Evolutionary conservation across 129 eudicot genomes (phyloP), one percentile per base, ranked within the genome.

Genomic region (Sambucus nigra): DNA sequence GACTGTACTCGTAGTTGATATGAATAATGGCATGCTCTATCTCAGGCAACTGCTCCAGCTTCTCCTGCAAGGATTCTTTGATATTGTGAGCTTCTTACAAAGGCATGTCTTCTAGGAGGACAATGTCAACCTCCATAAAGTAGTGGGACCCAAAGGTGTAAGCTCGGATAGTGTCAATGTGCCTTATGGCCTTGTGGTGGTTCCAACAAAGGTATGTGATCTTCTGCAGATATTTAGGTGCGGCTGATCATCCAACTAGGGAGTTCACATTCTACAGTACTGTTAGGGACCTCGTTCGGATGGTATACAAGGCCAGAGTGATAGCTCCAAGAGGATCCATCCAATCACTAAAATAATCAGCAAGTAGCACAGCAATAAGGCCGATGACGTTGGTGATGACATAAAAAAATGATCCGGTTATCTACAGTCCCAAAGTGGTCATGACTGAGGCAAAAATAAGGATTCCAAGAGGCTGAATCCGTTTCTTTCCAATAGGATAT

Each of bases 391-490:
- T 85, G 47, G 95, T 85, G 71, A 86, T 73, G 25, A 86, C 95
- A 67, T 86, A 78, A 86, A 86, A 61, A 86, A 78, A 62, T 85
- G 95, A 68, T 80, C 95, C 51, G 28, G 81, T 86, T 21, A 86
- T 86, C 73, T 81, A 91, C 68, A 86, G 81, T 49, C 95, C 95
- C 25, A 86, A 70, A 25, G 95, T 86, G 52, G 95, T 91, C 95
- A 86, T 86, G 47, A 86, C 95, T 24, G 95, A 86, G 56, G 95
- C 95, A 68, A 86, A 86, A 42, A 86, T 91, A 24, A 86, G 95
- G 35, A 86, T 86, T 67, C 95, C 95, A 91, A 86, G 63, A 49
- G 95, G 95, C 72, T 86, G 95, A 91, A 86, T 86, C 21, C 95
- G 74, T 57, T 73, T 81, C 75, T 86, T 86, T 31, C 95, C 95